phyloP scores from a whole-genome alignment of 2,329 filamentous ascomycete genomes.

The Byssoonygena ceratinophila region DNA sequence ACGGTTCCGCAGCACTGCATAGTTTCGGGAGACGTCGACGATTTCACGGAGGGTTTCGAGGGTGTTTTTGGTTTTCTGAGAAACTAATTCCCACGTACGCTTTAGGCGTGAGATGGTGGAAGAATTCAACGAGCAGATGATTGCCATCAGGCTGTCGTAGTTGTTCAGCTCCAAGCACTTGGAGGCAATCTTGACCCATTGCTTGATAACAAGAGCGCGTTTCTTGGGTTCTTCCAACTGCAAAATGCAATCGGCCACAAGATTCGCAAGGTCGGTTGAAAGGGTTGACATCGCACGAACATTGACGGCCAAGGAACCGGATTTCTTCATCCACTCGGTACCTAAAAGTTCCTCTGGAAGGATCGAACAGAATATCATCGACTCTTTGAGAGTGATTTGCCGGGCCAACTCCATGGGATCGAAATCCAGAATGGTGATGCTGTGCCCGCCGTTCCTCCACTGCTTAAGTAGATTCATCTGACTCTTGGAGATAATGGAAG shows the following conservation, averaged over 20 bases:
- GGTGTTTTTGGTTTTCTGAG: conserved; percentile 67
- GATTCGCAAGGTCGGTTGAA: conserved; percentile 82
- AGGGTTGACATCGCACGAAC: conserved; percentile 89
- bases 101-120: conserved; percentile 81
- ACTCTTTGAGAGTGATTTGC: conserved; percentile 86
- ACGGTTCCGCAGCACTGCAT: conserved; percentile 70
- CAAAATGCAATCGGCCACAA: conserved; percentile 88
- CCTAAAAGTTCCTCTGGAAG: conserved; percentile 83
- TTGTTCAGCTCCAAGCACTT: conserved; percentile 85
- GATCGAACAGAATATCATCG: conserved; percentile 81
- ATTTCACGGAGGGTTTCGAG: conserved; percentile 71
- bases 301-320: conserved; percentile 67
- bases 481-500: conserved; percentile 60
- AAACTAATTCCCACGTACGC: conserved; percentile 84
- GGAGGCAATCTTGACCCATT: conserved; percentile 92
- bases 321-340: conserved; percentile 88
- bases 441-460: conserved; percentile 61
- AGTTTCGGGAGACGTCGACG: conserved; percentile 83
- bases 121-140: conserved; percentile 86
- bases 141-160: conserved; percentile 93
- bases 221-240: conserved; percentile 85
- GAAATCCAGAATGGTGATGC: conserved; percentile 73
- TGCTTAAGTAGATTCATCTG: conserved; percentile 61
- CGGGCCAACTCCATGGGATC: conserved; percentile 83
- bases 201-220: conserved; percentile 80